Evolutionary conservation across 2,329 filamentous ascomycete genomes (phyloP).

Genomic region (Apiospora marii): DNA sequence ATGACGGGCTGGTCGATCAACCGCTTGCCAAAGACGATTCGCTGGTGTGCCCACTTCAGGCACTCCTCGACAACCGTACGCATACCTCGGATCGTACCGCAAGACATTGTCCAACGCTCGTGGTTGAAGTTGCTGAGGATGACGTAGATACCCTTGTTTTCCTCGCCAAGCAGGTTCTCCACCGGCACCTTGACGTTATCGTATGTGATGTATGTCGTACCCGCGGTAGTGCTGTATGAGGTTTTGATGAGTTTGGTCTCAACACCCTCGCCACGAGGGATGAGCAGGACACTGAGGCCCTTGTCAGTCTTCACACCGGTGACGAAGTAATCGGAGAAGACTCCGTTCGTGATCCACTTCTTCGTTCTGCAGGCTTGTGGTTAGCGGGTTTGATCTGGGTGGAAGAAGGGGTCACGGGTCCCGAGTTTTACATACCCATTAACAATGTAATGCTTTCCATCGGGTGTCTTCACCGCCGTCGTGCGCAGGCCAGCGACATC

Average conservation of each 20-base stretch:
- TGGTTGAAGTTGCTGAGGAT: conserved; percentile 91
- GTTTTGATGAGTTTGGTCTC: conserved; percentile 84
- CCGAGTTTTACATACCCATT: conserved; percentile 76
- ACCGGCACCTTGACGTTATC: conserved; percentile 88
- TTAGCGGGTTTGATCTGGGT: background rate
- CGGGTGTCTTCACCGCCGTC: conserved; percentile 77
- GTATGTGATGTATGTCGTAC: conserved; percentile 81
- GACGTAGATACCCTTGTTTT: conserved; percentile 86
- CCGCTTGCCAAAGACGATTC: conserved; percentile 82
- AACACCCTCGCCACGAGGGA: conserved; percentile 76
- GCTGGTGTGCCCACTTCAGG: conserved; percentile 88
- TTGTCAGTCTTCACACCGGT: conserved; percentile 81
- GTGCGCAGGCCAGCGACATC: conserved; percentile 84
- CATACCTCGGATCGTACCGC: conserved; percentile 48
- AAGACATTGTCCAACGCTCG: conserved; percentile 80
- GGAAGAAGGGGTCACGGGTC: conserved; percentile 54
- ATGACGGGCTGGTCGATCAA: conserved; percentile 86
- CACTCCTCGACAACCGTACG: conserved; percentile 69
- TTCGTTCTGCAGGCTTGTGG: conserved; percentile 15
- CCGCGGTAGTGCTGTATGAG: conserved; percentile 80
- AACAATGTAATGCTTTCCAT: conserved; percentile 76
- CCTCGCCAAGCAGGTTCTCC: conserved; percentile 78
- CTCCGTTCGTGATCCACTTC: conserved; percentile 81
- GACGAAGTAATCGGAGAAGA: conserved; percentile 85
- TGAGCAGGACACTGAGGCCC: conserved; percentile 78